Evolutionary conservation across 2,329 filamentous ascomycete species (phyloP).

Genomic region (Penicillium sp.): DNA sequence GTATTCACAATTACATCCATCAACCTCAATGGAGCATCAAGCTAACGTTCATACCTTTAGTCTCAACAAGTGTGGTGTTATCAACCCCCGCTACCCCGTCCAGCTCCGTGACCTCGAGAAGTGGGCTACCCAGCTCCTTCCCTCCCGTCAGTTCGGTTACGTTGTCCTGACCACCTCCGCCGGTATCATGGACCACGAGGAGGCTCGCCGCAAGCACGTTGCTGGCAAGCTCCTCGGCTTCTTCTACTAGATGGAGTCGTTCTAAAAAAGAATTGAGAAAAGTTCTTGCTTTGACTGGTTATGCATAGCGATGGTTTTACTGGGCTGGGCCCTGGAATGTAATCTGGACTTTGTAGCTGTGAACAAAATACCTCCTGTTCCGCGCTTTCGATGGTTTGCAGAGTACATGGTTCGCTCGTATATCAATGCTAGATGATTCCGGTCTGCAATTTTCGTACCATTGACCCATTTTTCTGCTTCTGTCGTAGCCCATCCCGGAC

Average conservation of each 20-base stretch:
- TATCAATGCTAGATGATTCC: constrained; percentile 23
- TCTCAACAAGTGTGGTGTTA: constrained; percentile 99
- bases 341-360: constrained; percentile 24
- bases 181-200: constrained; percentile 99
- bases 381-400: constrained; percentile 21
- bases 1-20: constrained; percentile 7
- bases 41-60: constrained; percentile 31
- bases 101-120: constrained; percentile 97
- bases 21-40: constrained; percentile 1
- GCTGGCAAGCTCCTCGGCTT: constrained; percentile 99
- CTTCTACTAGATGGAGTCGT: constrained; percentile 74
- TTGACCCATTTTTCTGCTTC: background rate
- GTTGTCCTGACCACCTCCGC: constrained; percentile 98
- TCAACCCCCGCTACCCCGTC: constrained; percentile 99
- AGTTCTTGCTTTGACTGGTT: constrained; percentile 29
- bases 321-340: constrained; percentile 27
- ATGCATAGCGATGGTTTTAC: constrained; percentile 17
- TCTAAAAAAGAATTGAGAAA: constrained; percentile 28
- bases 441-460: constrained; percentile 12
- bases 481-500: background rate
- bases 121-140: constrained; percentile 99
- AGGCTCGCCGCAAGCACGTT: constrained; percentile 98
- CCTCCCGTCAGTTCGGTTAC: constrained; percentile 99
- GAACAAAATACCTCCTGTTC: constrained; percentile 17
- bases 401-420: constrained; percentile 23